A percentile compares a stretch with the other conserved stretches of the same genome.
Evolutionary conservation across 805 yeast genomes (phyloP).

Genomic region (Myxozyma mucilagina): DNA sequence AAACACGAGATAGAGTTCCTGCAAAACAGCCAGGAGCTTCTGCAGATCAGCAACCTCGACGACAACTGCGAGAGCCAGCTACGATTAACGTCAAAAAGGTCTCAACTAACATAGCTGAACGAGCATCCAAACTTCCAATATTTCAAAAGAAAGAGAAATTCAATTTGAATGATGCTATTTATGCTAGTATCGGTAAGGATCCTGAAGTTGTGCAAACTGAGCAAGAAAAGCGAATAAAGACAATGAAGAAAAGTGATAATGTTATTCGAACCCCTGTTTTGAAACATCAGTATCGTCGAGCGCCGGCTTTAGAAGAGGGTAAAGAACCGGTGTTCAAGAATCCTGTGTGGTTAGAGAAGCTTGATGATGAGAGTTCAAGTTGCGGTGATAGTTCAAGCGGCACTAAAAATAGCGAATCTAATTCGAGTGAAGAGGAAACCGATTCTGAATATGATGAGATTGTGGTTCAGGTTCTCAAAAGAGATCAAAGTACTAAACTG

Average conservation of each 20-base stretch:
- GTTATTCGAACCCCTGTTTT: neutral
- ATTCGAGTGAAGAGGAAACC: neutral
- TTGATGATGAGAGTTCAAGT: neutral
- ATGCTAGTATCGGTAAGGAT: slow-evolving; percentile 21
- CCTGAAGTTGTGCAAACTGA: slow-evolving; percentile 12
- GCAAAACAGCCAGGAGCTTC: neutral
- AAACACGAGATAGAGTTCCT: neutral
- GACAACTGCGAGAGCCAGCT: neutral
- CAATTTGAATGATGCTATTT: slow-evolving; percentile 19
- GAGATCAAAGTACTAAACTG: neutral
- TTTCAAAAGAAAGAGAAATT: slow-evolving; percentile 8
- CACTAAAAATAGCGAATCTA: neutral
- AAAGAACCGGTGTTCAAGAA: slow-evolving; percentile 3
- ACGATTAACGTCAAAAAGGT: neutral
- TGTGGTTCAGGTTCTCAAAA: neutral
- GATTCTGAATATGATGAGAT: slow-evolving; percentile 4
- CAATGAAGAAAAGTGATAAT: slow-evolving; percentile 2
- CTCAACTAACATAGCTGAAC: neutral
- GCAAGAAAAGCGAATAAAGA: slow-evolving; percentile 10
- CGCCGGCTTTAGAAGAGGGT: neutral
- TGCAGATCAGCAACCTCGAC: neutral
- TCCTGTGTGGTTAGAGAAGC: slow-evolving; percentile 7
- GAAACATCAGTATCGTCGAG: neutral
- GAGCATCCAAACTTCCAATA: slow-evolving; percentile 2
- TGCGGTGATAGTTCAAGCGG: neutral